These are phyloP conservation scores for Lachancea quebecensis DNA, from an alignment of 805 yeast species.

Conservation along the genomic window DNA sequence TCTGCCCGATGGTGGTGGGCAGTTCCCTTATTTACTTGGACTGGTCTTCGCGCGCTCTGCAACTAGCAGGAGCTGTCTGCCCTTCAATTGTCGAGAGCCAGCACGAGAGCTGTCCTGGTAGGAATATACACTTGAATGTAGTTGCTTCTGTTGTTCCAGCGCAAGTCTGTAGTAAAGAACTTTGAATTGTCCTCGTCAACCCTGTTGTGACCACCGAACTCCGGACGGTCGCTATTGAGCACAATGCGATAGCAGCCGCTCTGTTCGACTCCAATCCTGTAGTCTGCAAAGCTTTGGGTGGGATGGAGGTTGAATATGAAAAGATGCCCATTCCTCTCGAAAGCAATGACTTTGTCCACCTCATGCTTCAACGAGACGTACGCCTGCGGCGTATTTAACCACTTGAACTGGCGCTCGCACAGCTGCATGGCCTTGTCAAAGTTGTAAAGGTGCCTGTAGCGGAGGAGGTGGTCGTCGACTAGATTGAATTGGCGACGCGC, in stretches of 20 bases:
- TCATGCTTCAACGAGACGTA: slow-evolving; percentile 86
- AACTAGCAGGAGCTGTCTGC: no score
- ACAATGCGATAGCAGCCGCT: slow-evolving; percentile 73
- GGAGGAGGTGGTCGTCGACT: slow-evolving; percentile 67
- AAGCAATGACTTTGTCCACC: slow-evolving; percentile 79
- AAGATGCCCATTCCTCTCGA: slow-evolving; percentile 77
- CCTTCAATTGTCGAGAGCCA: slow-evolving; percentile 35
- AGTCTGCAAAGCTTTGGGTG: slow-evolving; percentile 71
- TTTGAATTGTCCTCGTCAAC: slow-evolving; percentile 47
- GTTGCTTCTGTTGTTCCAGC: slow-evolving; percentile 77
- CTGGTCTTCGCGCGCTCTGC: no score
- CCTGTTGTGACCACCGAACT: slow-evolving; percentile 78
- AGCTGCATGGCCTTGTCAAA: slow-evolving; percentile 84
- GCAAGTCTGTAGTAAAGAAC: slow-evolving; percentile 64
- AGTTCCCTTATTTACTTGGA: no score
- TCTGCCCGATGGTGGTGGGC: no score
- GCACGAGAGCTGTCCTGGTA: slow-evolving; percentile 58
- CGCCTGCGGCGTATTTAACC: slow-evolving; percentile 70
- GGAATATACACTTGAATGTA: slow-evolving; percentile 77
- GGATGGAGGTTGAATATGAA: slow-evolving; percentile 92
- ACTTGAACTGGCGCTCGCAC: slow-evolving; percentile 60
- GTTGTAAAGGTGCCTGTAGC: slow-evolving; percentile 70
- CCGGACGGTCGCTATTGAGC: slow-evolving; percentile 61
- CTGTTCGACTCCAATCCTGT: slow-evolving; percentile 80
- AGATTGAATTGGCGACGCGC: slow-evolving; percentile 93